phyloP scores from a whole-genome alignment of 1,284 basidiomycete species.

The Papiliotrema fonsecae region DNA sequence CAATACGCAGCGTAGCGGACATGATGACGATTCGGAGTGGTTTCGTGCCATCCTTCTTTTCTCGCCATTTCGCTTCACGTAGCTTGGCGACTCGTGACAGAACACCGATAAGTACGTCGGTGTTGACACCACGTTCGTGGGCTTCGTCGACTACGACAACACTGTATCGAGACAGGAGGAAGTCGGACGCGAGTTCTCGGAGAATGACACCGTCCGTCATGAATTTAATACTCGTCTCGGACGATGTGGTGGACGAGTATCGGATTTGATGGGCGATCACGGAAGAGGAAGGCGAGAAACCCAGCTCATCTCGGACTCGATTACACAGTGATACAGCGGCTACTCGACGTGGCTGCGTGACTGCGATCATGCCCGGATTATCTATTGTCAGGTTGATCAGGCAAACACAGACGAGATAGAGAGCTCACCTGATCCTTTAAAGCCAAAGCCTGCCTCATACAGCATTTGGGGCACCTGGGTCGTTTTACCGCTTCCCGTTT shows the following conservation, averaged over 20 bases:
- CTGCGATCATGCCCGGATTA: constrained; percentile 95
- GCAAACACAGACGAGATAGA: background rate
- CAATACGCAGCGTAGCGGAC: constrained; percentile 94
- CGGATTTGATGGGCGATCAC: constrained; percentile 94
- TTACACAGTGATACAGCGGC: constrained; percentile 94
- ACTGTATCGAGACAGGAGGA: constrained; percentile 83
- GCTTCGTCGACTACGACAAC: constrained; percentile 97
- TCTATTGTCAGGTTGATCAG: constrained; percentile 54
- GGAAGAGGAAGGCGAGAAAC: constrained; percentile 60
- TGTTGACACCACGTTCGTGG: constrained; percentile 96
- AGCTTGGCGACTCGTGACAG: constrained; percentile 85
- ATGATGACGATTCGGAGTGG: constrained; percentile 94
- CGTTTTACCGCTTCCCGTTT: constrained; percentile 96
- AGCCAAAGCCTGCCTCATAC: constrained; percentile 92
- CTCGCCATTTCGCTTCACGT: constrained; percentile 81
- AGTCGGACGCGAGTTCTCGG: constrained; percentile 86
- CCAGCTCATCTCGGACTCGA: constrained; percentile 85
- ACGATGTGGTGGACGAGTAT: constrained; percentile 88
- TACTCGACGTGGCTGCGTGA: constrained; percentile 95
- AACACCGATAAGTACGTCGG: constrained; percentile 94
- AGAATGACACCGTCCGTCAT: constrained; percentile 99
- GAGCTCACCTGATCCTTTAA: constrained; percentile 63
- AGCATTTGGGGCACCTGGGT: constrained; percentile 94
- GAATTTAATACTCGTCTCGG: constrained; percentile 91
- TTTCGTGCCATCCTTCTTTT: constrained; percentile 55